Evolutionary conservation across 2,329 filamentous ascomycete genomes (phyloP).

Genomic region (Ambrosiella xylebori): DNA sequence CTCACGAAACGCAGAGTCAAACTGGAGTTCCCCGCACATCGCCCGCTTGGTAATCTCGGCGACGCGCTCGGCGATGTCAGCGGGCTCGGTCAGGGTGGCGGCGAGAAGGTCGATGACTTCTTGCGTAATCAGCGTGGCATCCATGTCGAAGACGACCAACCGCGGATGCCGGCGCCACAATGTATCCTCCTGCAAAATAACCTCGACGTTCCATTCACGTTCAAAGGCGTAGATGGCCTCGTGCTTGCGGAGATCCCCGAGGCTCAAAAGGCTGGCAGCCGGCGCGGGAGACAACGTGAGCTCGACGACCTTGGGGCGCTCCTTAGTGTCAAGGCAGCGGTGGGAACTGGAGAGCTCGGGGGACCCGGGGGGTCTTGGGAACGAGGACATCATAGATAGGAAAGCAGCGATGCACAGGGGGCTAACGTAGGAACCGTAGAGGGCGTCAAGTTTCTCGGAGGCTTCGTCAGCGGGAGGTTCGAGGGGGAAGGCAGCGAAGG

Average conservation of each 20-base stretch:
- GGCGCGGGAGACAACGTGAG: slow-evolving; percentile 44
- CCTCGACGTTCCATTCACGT: slow-evolving; percentile 76
- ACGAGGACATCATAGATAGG: slow-evolving; percentile 46
- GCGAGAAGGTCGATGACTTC: slow-evolving; percentile 96
- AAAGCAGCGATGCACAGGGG: slow-evolving; percentile 49
- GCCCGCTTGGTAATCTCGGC: slow-evolving; percentile 80
- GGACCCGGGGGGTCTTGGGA: slow-evolving; percentile 36
- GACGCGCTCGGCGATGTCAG: slow-evolving; percentile 64
- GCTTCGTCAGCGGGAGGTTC: slow-evolving; percentile 39
- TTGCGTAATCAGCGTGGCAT: slow-evolving; percentile 90
- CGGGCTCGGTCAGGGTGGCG: slow-evolving; percentile 48
- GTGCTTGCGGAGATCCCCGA: slow-evolving; percentile 59
- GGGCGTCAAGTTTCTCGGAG: slow-evolving; percentile 40
- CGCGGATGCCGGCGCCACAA: slow-evolving; percentile 66
- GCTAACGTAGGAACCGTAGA: slow-evolving; percentile 49
- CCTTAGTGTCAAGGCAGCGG: slow-evolving; percentile 43
- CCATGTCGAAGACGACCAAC: slow-evolving; percentile 95
- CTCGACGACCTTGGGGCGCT: slow-evolving; percentile 48
- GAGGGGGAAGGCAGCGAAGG: slow-evolving; percentile 40
- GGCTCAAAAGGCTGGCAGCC: slow-evolving; percentile 42
- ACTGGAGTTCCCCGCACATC: slow-evolving; percentile 93
- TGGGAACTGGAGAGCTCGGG: slow-evolving; percentile 42
- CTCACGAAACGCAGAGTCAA: slow-evolving; percentile 65
- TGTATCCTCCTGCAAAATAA: slow-evolving; percentile 56
- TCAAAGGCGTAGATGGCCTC: slow-evolving; percentile 73